Evolutionary conservation across 495 filamentous ascomycete genomes (phyloP), one percentile per base, ranked within the genome.

Genomic region (Penicillium turbatum): DNA sequence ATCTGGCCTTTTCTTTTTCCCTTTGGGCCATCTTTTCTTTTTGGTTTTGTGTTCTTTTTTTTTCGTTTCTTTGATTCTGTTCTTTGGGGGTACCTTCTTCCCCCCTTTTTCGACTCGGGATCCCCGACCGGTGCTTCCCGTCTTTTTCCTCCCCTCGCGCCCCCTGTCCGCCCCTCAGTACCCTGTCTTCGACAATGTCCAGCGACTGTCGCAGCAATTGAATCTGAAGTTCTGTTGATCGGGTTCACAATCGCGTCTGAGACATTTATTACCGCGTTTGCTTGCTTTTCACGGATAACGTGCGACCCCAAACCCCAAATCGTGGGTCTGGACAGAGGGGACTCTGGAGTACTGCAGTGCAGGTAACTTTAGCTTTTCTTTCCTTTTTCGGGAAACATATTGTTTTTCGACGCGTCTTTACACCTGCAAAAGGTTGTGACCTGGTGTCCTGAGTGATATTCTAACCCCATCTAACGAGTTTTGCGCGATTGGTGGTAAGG

Each of bases 171-270:
- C 50, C 71, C 51, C 46, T 52, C 54, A 49, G 31, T 45, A 80
- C 77, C 66, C 83, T 88, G 65, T 82, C 86, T 69, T 81, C 85
- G 68, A 86, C 86, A 60, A 80, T 85, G 51, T 77, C 86, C 51
- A 72, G 31, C 34, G 34, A 70, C 31, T 78, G 79, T 27, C 74
- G 76, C 42, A 74, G 72, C 34, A 62, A 80, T 45, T 57, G 86
- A 59, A 81, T 84, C 64, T 71, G 64, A n/a, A 57, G 78, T 83
- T 62, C 79, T 85, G 59, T 79, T 86, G 49, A 82, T 85, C 5
- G 84, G 85, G 5, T 56, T 85, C 39, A 71, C 80, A 62, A 69
- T 74, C 53, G 76, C 86, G 69, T 83, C 85, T 67, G 68, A 78
- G 55, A 76, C 65, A 59, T 72, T 86, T 27, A 82, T 83, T 38